phyloP scores from a whole-genome alignment of 164 flowering plant species.

The Annona squamosa region DNA sequence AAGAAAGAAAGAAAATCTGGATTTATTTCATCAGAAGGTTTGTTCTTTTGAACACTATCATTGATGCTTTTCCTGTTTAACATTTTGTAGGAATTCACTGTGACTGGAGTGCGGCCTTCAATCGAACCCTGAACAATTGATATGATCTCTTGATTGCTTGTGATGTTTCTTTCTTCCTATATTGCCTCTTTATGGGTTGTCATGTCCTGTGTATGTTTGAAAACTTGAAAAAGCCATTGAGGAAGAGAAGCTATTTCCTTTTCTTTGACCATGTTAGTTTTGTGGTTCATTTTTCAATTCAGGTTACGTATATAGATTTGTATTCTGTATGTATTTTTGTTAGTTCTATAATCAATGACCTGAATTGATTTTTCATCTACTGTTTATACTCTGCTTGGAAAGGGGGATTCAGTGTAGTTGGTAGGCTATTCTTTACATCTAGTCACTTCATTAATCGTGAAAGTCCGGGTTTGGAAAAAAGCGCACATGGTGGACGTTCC shows the following conservation, averaged over 20 bases:
- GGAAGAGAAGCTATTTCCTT: not conserved
- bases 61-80: not conserved
- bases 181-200: not conserved
- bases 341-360: not conserved
- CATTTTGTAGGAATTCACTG: conserved; percentile 3
- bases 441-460: not conserved
- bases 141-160: not conserved
- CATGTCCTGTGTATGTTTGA: not conserved
- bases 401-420: not conserved
- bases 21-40: not conserved
- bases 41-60: not conserved
- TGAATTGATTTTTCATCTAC: not conserved
- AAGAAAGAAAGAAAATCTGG: not conserved
- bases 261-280: not conserved
- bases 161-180: not conserved
- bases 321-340: not conserved
- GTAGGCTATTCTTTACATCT: not conserved
- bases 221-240: conserved; percentile 1
- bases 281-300: not conserved
- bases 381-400: not conserved
- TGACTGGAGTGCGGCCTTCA: conserved; percentile 1
- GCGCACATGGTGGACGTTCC: not conserved
- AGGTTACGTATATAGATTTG: not conserved
- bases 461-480: not conserved
- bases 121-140: not conserved